Evolutionary conservation across 1,139 yeast genomes (phyloP).

Genomic region (Blastobotrys elegans): DNA sequence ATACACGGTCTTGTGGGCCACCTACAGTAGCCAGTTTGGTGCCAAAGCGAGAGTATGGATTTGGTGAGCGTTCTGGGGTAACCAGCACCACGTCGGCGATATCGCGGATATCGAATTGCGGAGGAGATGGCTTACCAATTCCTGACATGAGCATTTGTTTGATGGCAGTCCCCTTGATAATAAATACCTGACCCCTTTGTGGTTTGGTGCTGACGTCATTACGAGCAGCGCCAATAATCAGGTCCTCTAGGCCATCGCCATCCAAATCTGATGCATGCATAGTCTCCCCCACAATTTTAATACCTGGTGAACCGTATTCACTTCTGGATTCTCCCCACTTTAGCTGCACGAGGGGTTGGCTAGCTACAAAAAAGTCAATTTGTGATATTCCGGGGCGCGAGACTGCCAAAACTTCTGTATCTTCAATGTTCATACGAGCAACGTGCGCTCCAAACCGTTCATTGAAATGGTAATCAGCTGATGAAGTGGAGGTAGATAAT

Average conservation of each 20-base stretch:
- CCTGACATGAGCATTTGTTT: constrained; percentile 12
- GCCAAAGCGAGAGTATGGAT: constrained; percentile 8
- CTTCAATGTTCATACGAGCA: constrained; percentile 19
- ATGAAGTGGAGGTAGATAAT: background rate
- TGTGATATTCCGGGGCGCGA: constrained; percentile 35
- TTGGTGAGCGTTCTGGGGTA: constrained; percentile 1
- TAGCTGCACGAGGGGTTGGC: constrained; percentile 22
- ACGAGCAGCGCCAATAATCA: constrained; percentile 43
- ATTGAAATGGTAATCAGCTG: constrained; percentile 11
- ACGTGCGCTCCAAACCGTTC: constrained; percentile 32
- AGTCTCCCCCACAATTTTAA: constrained; percentile 36
- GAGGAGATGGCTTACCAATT: constrained; percentile 12
- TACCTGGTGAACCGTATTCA: constrained; percentile 38
- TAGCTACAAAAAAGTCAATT: constrained; percentile 29
- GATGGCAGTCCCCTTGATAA: constrained; percentile 36
- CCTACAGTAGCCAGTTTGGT: constrained; percentile 4
- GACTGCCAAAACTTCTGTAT: constrained; percentile 28
- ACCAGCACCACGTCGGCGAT: constrained; percentile 17
- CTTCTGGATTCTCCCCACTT: constrained; percentile 22
- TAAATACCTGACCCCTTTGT: constrained; percentile 42
- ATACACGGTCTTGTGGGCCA: background rate
- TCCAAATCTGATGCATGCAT: constrained; percentile 35
- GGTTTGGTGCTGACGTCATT: constrained; percentile 31
- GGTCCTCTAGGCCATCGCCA: constrained; percentile 38
- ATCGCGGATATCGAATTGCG: constrained; percentile 25